Evolutionary conservation across 2,329 filamentous ascomycete genomes (phyloP), one percentile per base, ranked within the genome.

Genomic region (Fusarium caatingaense): DNA sequence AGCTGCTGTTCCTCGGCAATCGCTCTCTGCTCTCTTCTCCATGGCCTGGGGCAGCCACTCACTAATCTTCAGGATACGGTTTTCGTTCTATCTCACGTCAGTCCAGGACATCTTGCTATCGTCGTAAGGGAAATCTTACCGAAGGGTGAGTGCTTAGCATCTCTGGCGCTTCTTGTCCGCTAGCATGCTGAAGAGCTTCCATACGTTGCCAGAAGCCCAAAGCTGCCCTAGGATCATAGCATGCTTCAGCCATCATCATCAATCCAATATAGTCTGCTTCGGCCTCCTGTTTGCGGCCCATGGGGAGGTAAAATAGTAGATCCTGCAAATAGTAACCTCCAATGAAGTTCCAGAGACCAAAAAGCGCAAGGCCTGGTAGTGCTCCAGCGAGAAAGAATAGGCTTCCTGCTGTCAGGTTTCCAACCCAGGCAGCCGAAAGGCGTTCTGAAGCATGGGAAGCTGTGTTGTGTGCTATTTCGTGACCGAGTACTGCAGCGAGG

Each of bases 181-280:
- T 75, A 16, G 60, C 57, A 27, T 83, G 72, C 49, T 81, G 82
- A 5, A 80, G 76, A 41, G 78, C 76, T 67, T 91, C 88, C 89
- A 93, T 92, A 51, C 89, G 80, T 76, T 85, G 79, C 90, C 89
- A 93, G 63, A 94, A 88, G 0, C 82, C 83, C 45, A 91, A 82
- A 0, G 92, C 92, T 64, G 88, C 87, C 15, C 84, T 80, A 2
- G 92, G 92, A 66, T 93, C 85, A 76, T 92, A 94, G 80, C 92
- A 94, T 27, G 90, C 91, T 80, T 93, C 88, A 0, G 92, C 88
- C 91, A 94, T 94, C 86, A 94, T 92, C 86, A 94, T 88, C 34
- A 94, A 79, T 1, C 92, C 92, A 49, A 94, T 93, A 73, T 92
- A 93, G 75, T 95, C 92, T 0, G 92, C 92, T 81, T 95, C 92